Evolutionary conservation across 352 stramenopile species (phyloP).

Genomic region (Phytophthora constricta): DNA sequence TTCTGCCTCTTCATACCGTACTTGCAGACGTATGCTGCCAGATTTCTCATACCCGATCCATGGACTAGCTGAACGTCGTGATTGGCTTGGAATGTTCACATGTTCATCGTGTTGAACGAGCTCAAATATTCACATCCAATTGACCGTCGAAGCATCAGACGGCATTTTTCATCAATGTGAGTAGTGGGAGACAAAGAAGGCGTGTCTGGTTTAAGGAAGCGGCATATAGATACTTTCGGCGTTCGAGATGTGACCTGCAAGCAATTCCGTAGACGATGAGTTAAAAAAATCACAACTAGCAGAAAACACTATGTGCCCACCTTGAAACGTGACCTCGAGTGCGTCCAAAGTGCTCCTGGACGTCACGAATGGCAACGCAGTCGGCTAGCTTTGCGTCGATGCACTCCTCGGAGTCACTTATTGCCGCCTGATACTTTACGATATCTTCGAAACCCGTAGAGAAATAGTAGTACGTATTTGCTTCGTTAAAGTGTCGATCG

Average conservation of each 20-base stretch:
- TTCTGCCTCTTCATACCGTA: constrained; percentile 44
- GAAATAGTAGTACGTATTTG: no score
- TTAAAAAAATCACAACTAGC: no score
- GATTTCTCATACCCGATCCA: constrained; percentile 10
- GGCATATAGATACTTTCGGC: constrained; percentile 18
- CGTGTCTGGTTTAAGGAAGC: constrained; percentile 30
- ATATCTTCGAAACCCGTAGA: not conserved
- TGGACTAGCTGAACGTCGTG: constrained; percentile 35
- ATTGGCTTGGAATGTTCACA: constrained; percentile 33
- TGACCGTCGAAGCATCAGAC: constrained; percentile 9
- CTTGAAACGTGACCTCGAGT: constrained; percentile 28
- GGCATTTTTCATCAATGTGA: not conserved
- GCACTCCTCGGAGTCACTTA: not conserved
- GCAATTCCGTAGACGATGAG: not conserved
- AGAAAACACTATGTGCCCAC: no score
- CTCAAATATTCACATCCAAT: constrained; percentile 40
- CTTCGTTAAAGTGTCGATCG: not conserved
- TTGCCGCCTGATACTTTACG: not conserved
- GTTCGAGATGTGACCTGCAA: constrained; percentile 22
- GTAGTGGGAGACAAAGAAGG: not conserved
- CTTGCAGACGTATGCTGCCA: constrained; percentile 33
- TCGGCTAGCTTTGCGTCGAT: not conserved
- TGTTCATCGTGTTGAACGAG: constrained; percentile 25
- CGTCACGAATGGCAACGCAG: constrained; percentile 9
- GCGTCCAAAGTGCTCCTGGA: constrained; percentile 22